Evolutionary conservation across 2,329 filamentous ascomycete genomes (phyloP).

Genomic region (Clarireedia paspali): DNA sequence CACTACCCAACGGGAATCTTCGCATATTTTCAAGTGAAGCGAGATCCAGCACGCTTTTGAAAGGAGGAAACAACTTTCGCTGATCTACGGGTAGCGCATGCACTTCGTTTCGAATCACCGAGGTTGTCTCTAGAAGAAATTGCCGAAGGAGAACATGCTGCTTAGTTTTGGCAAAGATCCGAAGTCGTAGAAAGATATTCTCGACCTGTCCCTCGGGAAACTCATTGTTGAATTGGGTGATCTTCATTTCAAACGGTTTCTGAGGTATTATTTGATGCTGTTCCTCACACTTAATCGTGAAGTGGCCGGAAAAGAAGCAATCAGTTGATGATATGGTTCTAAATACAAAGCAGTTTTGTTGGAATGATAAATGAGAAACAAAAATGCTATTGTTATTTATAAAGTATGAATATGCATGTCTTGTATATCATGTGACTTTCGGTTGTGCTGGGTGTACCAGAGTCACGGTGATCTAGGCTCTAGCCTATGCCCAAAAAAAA

Average conservation of each 20-base stretch:
- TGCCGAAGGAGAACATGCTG: constrained; percentile 30
- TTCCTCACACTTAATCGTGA: background rate
- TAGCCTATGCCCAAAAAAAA: too few relatives aligned
- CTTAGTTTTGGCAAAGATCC: constrained; percentile 34
- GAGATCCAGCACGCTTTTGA: constrained; percentile 32
- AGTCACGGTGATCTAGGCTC: too few relatives aligned
- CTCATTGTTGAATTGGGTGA: constrained; percentile 41
- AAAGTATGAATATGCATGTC: too few relatives aligned
- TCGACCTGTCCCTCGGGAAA: constrained; percentile 39
- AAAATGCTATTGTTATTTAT: too few relatives aligned
- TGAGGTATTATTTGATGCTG: background rate
- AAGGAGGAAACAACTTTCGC: constrained; percentile 29
- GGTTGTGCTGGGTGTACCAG: too few relatives aligned
- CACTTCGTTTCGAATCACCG: constrained; percentile 35
- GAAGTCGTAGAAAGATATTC: constrained; percentile 34
- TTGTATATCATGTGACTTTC: too few relatives aligned
- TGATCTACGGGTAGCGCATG: constrained; percentile 25
- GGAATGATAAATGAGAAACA: background rate
- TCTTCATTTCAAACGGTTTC: constrained; percentile 23
- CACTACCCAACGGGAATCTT: constrained; percentile 34
- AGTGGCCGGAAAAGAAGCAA: background rate
- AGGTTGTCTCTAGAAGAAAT: constrained; percentile 36
- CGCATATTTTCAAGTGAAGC: constrained; percentile 32
- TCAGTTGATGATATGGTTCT: background rate
- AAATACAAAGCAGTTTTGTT: background rate